Evolutionary conservation across 176 grass and related monocot genomes (phyloP), one percentile per base, ranked within the genome.

Genomic region (Olyra latifolia): DNA sequence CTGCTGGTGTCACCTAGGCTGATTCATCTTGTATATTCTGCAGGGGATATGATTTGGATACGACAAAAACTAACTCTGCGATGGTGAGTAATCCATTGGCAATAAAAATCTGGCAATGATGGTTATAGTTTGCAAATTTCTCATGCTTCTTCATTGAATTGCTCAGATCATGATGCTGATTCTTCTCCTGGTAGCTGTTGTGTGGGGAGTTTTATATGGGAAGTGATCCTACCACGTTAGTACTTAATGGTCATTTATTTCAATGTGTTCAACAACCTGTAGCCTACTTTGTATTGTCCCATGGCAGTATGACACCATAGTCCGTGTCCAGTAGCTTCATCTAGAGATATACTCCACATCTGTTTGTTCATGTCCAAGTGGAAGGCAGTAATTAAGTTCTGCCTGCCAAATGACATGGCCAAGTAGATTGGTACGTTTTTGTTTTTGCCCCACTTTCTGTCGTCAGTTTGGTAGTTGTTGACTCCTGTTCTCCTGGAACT

Each of bases 171-270:
- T 78, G 65, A 17, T 78, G 46, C 5, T 90, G 43, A 66, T 90
- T 62, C 82, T 90, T 28, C 54, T 76, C 72, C 52, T 90, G 72
- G 24, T 90, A 27, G 54, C 79, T 67, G 46, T 86, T 64, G 53
- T 89, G 10, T 59, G 75, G 30, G 76, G 82, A 74, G 10, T 45
- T 71, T 46, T 82, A 17, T 48, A 67, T 28, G 41, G 19, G n/a
- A 46, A 16, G 39, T 76, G 74, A 76, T 29, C 7, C 8, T 24
- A 6, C n/a, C 6, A 17, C n/a, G 24, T 14, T 25, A 22, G 6
- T 48, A 43, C 12, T 10, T 73, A 70, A 16, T 47, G 42, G 23
- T 8, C 22, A 46, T n/a, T 27, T 17, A 17, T 43, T 10, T 11
- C 20, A 8, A 39, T 74, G 8, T 11, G 23, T 39, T 43, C 35